These are phyloP conservation scores for Agarophyton chilense DNA, from an alignment of 23 red algal genomes.

Conservation along the genomic window DNA sequence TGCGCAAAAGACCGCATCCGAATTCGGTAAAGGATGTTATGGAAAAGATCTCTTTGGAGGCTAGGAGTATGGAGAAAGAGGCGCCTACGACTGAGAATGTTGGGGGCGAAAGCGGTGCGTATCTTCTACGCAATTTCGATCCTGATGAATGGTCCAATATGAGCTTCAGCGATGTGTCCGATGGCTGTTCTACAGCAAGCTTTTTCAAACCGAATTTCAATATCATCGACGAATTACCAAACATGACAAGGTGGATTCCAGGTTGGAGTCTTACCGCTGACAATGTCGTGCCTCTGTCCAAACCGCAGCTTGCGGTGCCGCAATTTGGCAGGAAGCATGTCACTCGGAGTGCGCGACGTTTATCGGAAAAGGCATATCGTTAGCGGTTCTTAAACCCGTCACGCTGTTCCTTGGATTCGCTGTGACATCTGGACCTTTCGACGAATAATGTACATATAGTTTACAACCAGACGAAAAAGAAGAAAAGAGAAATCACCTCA, in stretches of 20 bases:
- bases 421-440: not conserved
- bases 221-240: constrained; percentile 38
- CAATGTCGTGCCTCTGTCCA: constrained; percentile 15
- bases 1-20: constrained; percentile 21
- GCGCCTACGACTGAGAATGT: not conserved
- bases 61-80: constrained; percentile 29
- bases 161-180: constrained; percentile 51
- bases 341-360: constrained; percentile 8
- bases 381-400: not conserved
- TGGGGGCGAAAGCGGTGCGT: constrained; percentile 38
- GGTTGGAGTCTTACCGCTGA: constrained; percentile 56
- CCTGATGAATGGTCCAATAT: constrained; percentile 63
- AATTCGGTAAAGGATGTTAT: constrained; percentile 73
- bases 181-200: constrained; percentile 54
- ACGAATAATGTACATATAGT: constrained; percentile 6
- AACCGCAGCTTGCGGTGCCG: constrained; percentile 53
- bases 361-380: constrained; percentile 14
- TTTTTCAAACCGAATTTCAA: constrained; percentile 56
- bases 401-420: not conserved
- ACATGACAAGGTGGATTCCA: constrained; percentile 35
- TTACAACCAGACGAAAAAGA: not conserved
- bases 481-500: not conserved
- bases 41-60: constrained; percentile 50
- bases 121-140: constrained; percentile 75
- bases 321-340: constrained; percentile 12